A percentile compares a stretch with the other conserved stretches of the same genome.
phyloP scores from a whole-genome alignment of 768 basidiomycete species.

The Mycena galopus region DNA sequence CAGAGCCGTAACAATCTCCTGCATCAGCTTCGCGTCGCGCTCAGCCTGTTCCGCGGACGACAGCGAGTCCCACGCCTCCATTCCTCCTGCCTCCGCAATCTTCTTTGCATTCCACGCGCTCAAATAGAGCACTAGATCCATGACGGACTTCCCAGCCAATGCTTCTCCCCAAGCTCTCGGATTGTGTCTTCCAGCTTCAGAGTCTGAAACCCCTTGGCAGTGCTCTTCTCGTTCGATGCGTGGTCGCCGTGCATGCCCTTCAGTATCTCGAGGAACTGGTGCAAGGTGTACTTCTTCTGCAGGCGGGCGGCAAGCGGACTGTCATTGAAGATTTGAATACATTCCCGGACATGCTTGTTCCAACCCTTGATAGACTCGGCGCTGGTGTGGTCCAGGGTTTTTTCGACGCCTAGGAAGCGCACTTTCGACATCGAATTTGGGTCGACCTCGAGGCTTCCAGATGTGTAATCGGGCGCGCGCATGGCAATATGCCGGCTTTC shows the following conservation, averaged over 20 bases:
- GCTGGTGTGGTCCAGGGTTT: slow-evolving; percentile 7
- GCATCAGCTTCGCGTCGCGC: background rate
- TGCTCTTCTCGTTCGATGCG: background rate
- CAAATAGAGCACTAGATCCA: background rate
- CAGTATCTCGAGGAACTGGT: background rate
- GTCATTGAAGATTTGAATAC: background rate
- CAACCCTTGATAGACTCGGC: background rate
- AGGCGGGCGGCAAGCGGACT: background rate
- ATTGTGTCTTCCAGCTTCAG: background rate
- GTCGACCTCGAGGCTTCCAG: background rate
- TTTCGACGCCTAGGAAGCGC: slow-evolving; percentile 1
- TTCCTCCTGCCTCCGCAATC: background rate
- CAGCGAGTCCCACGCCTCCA: background rate
- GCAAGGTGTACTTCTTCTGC: background rate
- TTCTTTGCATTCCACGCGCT: slow-evolving; percentile 15
- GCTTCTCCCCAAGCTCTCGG: background rate
- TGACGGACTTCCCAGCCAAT: background rate
- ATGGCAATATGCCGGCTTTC: background rate
- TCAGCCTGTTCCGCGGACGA: background rate
- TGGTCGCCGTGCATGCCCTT: slow-evolving; percentile 13
- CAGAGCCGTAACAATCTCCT: background rate
- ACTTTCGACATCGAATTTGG: background rate
- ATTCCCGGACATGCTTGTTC: background rate
- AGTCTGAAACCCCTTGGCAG: background rate
- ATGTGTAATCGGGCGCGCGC: background rate